Conservation (phyloP, 2,329 filamentous ascomycete species). For the Fusarium irregulare region DNA sequence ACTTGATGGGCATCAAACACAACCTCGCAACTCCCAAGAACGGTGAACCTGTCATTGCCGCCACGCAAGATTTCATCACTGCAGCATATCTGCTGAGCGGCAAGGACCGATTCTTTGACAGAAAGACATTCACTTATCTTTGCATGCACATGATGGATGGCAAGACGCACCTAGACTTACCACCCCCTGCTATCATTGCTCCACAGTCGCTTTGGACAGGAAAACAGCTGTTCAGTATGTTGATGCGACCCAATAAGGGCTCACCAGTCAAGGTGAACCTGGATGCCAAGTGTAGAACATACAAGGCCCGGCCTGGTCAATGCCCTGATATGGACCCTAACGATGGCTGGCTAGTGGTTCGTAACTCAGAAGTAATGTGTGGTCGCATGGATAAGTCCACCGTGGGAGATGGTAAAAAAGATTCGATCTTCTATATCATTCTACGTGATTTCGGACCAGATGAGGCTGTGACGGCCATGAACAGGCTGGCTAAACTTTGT, state of each 20-base stretch:
- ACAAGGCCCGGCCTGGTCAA: constrained; percentile 68
- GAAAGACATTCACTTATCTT: constrained; percentile 87
- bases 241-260: constrained; percentile 89
- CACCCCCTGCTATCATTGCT: constrained; percentile 86
- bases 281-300: constrained; percentile 91
- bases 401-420: constrained; percentile 97
- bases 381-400: constrained; percentile 98
- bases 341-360: constrained; percentile 90
- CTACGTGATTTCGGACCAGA: constrained; percentile 94
- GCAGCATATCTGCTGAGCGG: constrained; percentile 90
- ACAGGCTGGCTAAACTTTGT: constrained; percentile 88
- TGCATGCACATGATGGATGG: constrained; percentile 94
- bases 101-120: constrained; percentile 93
- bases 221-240: constrained; percentile 93
- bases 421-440: constrained; percentile 97
- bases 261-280: constrained; percentile 88
- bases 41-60: constrained; percentile 96
- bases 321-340: constrained; percentile 81
- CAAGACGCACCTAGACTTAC: constrained; percentile 81
- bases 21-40: constrained; percentile 97
- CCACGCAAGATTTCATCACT: constrained; percentile 99
- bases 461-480: constrained; percentile 91
- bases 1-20: constrained; percentile 97
- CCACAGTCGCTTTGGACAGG: constrained; percentile 93
- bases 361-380: constrained; percentile 98